phyloP scores from a whole-genome alignment of 1,139 yeast genomes.

The Debaryomyces robertsiae region DNA sequence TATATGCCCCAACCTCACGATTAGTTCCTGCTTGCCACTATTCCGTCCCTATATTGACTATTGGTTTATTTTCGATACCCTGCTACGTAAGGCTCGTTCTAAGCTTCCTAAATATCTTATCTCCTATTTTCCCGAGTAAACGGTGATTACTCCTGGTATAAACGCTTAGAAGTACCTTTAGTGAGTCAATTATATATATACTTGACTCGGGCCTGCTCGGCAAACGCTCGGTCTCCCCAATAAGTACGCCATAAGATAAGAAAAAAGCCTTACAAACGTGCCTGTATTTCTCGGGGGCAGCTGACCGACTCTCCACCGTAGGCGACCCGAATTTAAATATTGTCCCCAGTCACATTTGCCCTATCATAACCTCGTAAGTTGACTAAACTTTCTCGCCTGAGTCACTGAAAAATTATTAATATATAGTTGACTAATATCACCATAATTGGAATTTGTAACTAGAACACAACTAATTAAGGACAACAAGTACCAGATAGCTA shows the following conservation, averaged over 20 bases:
- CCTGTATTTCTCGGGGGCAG: background rate
- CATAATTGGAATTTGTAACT: background rate
- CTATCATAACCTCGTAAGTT: background rate
- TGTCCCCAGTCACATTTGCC: too few species aligned
- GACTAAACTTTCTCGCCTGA: background rate
- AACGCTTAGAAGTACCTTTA: constrained; percentile 3
- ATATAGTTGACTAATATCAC: background rate
- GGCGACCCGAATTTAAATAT: background rate
- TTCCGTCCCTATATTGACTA: too few species aligned
- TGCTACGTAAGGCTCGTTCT: background rate
- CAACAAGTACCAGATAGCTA: background rate
- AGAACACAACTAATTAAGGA: too few species aligned
- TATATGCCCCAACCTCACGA: too few species aligned
- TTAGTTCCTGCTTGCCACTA: too few species aligned
- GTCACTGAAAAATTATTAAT: background rate
- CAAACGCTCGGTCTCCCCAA: background rate
- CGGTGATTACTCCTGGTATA: constrained; percentile 1
- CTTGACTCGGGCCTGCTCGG: constrained; percentile 6
- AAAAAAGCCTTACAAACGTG: background rate
- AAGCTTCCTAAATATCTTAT: background rate
- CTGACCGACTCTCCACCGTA: constrained; percentile 1
- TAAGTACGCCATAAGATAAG: background rate
- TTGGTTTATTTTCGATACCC: too few species aligned
- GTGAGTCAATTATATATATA: constrained; percentile 1
- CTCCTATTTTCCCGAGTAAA: too few species aligned